Evolutionary conservation across 2,329 filamentous ascomycete species (phyloP).

Genomic region (Penicillium olsonii): DNA sequence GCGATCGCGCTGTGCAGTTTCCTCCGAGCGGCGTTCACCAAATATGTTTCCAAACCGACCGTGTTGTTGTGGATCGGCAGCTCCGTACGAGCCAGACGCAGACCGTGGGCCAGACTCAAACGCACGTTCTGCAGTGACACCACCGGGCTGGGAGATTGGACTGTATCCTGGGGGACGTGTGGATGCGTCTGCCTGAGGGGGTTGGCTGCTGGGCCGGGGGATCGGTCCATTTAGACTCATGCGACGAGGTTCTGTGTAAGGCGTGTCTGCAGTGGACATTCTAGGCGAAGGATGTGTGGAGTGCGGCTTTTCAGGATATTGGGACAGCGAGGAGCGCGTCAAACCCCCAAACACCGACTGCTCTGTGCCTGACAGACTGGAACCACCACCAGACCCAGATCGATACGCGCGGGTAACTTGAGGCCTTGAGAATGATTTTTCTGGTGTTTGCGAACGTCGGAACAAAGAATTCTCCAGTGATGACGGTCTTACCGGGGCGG

Average conservation of each 20-base stretch:
- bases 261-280: conserved; percentile 35
- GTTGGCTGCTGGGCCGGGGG: conserved; percentile 45
- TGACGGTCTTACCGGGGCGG: conserved; percentile 43
- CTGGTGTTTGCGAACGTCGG: conserved; percentile 72
- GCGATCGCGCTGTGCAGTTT: conserved; percentile 37
- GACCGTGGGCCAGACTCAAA: conserved; percentile 28
- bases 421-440: conserved; percentile 60
- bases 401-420: conserved; percentile 37
- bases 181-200: conserved; percentile 38
- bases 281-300: conserved; percentile 38
- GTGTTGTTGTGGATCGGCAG: conserved; percentile 34
- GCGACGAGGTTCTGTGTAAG: conserved; percentile 40
- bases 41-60: conserved; percentile 35
- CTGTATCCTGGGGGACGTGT: conserved; percentile 38
- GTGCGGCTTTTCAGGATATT: conserved; percentile 39
- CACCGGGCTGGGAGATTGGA: conserved; percentile 32
- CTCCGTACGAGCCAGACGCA: conserved; percentile 30
- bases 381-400: conserved; percentile 38
- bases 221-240: conserved; percentile 47
- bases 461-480: conserved; percentile 63
- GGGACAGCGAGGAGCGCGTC: conserved; percentile 31
- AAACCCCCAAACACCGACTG: conserved; percentile 35
- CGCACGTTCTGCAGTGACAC: conserved; percentile 25
- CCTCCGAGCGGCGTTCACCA: conserved; percentile 38
- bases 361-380: conserved; percentile 28